phyloP scores from a whole-genome alignment of 352 stramenopile genomes.

The Globisporangium yorkense region DNA sequence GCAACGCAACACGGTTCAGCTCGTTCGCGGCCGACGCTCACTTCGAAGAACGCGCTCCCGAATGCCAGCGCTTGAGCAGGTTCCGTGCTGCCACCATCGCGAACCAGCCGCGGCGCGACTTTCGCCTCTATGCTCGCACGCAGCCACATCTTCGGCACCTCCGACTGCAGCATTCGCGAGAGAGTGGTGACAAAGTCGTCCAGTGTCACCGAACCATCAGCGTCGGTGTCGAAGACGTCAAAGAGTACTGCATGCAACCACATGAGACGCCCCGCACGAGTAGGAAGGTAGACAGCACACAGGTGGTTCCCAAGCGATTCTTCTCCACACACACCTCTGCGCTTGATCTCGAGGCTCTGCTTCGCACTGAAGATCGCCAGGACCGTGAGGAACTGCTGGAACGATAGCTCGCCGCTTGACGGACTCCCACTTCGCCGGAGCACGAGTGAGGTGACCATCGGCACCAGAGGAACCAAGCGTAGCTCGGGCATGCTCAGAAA shows the following conservation, averaged over 20 bases:
- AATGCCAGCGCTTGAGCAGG: not conserved
- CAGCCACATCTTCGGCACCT: not conserved
- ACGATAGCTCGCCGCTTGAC: not conserved
- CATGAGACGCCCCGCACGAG: too few species aligned
- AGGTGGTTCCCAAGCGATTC: too few species aligned
- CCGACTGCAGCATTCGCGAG: slow-evolving; percentile 7
- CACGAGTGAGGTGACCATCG: slow-evolving; percentile 14
- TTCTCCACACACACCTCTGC: slow-evolving; percentile 14
- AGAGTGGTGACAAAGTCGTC: slow-evolving; percentile 28
- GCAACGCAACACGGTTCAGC: not conserved
- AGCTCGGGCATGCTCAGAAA: slow-evolving; percentile 35
- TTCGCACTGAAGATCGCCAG: slow-evolving; percentile 32
- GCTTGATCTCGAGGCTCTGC: slow-evolving; percentile 27
- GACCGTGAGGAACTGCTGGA: slow-evolving; percentile 25
- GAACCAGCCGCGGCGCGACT: slow-evolving; percentile 3
- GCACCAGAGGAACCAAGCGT: slow-evolving; percentile 15
- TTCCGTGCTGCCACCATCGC: not conserved
- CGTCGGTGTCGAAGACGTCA: slow-evolving; percentile 30
- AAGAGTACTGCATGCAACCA: slow-evolving; percentile 25
- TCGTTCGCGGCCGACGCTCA: not conserved
- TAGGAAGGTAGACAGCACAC: not conserved
- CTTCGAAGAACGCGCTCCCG: slow-evolving; percentile 14
- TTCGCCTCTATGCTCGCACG: slow-evolving; percentile 10
- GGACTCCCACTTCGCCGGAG: not conserved
- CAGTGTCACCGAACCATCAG: slow-evolving; percentile 21